Evolutionary conservation across 257 asterid species (phyloP).

Genomic region (Fraxinus cuspidata): DNA sequence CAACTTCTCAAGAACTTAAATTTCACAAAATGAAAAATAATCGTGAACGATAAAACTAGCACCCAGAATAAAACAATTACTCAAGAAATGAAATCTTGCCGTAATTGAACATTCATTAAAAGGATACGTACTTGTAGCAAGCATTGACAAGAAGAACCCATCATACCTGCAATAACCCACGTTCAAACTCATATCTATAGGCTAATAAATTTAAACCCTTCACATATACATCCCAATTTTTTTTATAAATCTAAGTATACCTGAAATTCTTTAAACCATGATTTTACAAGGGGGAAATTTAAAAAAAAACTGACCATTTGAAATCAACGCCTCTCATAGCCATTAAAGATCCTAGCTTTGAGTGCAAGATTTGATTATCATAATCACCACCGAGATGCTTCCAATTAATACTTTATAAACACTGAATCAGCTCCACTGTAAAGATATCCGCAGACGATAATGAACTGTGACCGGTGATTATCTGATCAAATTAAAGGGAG

Average conservation of each 20-base stretch:
- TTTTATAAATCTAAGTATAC: neutral
- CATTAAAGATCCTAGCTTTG: slow-evolving; percentile 43
- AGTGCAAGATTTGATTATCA: slow-evolving; percentile 43
- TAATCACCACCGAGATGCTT: slow-evolving; percentile 10
- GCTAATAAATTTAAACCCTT: slow-evolving; percentile 18
- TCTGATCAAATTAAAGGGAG: neutral
- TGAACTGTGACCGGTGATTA: neutral
- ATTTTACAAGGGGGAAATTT: slow-evolving; percentile 1
- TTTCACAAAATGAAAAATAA: neutral
- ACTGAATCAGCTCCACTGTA: neutral
- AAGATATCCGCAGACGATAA: neutral
- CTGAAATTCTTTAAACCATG: neutral
- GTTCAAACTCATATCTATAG: slow-evolving; percentile 5
- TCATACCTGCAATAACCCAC: slow-evolving; percentile 78
- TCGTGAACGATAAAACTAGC: neutral
- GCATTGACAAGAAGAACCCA: slow-evolving; percentile 98
- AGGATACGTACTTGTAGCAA: slow-evolving; percentile 99
- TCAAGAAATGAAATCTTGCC: slow-evolving; percentile 31
- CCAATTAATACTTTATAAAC: neutral
- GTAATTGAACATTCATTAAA: slow-evolving; percentile 18
- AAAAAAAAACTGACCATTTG: slow-evolving; percentile 60
- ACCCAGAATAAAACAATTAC: neutral
- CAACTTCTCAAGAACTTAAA: neutral
- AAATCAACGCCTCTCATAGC: slow-evolving; percentile 90
- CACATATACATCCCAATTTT: neutral